Evolutionary conservation across 352 stramenopile genomes (phyloP).

Genomic region (Elongisporangium undulatum): DNA sequence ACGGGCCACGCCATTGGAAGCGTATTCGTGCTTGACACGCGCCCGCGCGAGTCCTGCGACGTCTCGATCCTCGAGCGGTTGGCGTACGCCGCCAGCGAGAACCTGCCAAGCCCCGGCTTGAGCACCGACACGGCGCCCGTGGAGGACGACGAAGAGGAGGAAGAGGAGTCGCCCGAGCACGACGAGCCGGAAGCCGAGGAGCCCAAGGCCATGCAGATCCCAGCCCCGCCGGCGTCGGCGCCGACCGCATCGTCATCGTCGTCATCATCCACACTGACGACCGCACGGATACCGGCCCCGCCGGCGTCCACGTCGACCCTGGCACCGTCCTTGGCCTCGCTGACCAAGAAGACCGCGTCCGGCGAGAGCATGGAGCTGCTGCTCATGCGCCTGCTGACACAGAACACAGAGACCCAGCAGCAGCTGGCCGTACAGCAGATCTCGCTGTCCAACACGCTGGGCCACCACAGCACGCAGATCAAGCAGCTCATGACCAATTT

Average conservation of each 20-base stretch:
- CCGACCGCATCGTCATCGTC: conserved; percentile 9
- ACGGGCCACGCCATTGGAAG: conserved; percentile 59
- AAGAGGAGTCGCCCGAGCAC: not conserved
- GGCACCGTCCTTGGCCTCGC: conserved; percentile 13
- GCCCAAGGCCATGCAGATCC: not conserved
- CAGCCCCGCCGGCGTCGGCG: conserved; percentile 4
- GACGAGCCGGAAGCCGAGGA: conserved; percentile 1
- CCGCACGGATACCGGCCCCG: conserved; percentile 2
- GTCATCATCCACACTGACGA: conserved; percentile 4
- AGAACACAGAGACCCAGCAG: conserved; percentile 82
- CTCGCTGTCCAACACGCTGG: conserved; percentile 55
- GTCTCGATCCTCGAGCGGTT: conserved; percentile 66
- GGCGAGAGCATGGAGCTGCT: conserved; percentile 56
- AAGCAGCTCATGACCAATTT: conserved; percentile 72
- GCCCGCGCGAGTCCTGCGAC: conserved; percentile 63
- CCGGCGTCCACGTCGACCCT: conserved; percentile 5
- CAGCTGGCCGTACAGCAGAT: conserved; percentile 76
- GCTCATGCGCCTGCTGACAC: conserved; percentile 74
- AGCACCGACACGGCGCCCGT: not conserved
- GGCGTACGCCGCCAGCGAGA: conserved; percentile 50
- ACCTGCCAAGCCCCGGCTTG: conserved; percentile 22
- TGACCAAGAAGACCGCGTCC: conserved; percentile 20
- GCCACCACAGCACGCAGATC: conserved; percentile 67
- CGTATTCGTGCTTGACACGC: conserved; percentile 83
- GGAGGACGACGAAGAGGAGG: conserved; percentile 5